Base-by-base conservation (phyloP, 352 stramenopile species). In the Phytopythium sindhum region DNA sequence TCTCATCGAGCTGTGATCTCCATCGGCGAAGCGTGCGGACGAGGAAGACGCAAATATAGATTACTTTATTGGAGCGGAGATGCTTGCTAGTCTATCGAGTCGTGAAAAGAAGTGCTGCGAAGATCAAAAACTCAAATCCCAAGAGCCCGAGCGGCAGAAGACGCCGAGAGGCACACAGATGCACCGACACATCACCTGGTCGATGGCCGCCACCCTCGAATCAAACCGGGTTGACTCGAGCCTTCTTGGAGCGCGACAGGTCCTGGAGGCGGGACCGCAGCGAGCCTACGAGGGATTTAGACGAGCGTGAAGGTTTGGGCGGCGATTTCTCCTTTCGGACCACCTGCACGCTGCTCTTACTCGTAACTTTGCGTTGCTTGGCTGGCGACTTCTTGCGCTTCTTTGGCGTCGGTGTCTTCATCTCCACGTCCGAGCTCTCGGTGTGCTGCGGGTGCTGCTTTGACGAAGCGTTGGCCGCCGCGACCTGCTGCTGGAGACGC, bases 351-450 rank as follows among this genome's bases (percentile, higher is more conserved):
- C 61, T 68, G 66, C 73, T 77, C 73, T 76, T 87, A 64, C 61
- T 72, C 7, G 61, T 70, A 19, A 68, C 47, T 65, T 89, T 89
- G 47, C 77, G 75, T 56, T 91, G 75, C 57, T 91, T 91, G 17
- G 72, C 70, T n/a, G 78, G 67, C 12, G 75, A 74, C 29, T 68
- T 73, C 63, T 68, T 65, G 54, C 61, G 59, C 45, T 78, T 83
- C 64, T 72, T 75, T 37, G 70, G 65, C 15, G 58, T 73, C 53
- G 70, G 65, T 29, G 63, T 67, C 51, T 74, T 64, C 71, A 77
- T 78, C 48, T 74, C 60, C 23, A 78, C 57, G 48, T 81, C 68
- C 12, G 81, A 59, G 24, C 51, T 67, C 26, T 55, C 48, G 28
- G 14, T 28, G 17, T 2, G 45, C 50, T 52, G 26, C 21, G 44